These are phyloP conservation scores for Tephrocybe sp. DNA, from an alignment of 768 basidiomycete species.

Conservation along the genomic window DNA sequence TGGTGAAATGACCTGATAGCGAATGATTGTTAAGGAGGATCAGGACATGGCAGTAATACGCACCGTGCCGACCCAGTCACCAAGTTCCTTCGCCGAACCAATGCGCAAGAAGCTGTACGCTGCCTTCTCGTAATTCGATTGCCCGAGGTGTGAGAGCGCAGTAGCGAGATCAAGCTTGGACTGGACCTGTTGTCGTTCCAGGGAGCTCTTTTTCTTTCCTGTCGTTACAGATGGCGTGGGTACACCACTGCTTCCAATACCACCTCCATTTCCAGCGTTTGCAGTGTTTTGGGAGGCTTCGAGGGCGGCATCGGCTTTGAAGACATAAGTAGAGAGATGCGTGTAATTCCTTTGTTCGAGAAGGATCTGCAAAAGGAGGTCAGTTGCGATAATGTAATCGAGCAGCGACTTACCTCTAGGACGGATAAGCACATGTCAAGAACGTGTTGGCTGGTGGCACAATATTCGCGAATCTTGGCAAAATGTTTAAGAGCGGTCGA, in stretches of 20 bases:
- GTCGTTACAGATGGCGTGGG: constrained; percentile 23
- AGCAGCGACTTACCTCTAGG: constrained; percentile 54
- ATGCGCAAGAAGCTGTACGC: constrained; percentile 71
- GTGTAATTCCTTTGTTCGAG: constrained; percentile 86
- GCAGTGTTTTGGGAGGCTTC: constrained; percentile 53
- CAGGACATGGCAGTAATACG: constrained; percentile 6
- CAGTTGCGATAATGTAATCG: constrained; percentile 1
- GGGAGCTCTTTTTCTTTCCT: constrained; percentile 47
- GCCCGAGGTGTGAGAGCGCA: constrained; percentile 73
- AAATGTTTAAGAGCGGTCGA: constrained; percentile 73
- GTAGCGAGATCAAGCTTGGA: constrained; percentile 81
- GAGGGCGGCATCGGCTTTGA: constrained; percentile 92
- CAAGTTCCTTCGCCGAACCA: constrained; percentile 63
- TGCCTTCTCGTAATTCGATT: constrained; percentile 77
- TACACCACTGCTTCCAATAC: constrained; percentile 13
- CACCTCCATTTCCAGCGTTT: constrained; percentile 20
- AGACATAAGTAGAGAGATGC: constrained; percentile 88
- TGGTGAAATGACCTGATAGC: constrained; percentile 65
- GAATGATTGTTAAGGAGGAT: neutral
- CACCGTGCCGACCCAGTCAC: constrained; percentile 78
- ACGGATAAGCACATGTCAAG: constrained; percentile 89
- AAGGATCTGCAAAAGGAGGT: constrained; percentile 52
- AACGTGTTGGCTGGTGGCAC: constrained; percentile 88
- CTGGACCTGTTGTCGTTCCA: constrained; percentile 68
- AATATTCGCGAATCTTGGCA: constrained; percentile 92